Evolutionary conservation across 2,329 filamentous ascomycete genomes (phyloP), one percentile per base, ranked within the genome.

Genomic region (Penicillium frequentans): DNA sequence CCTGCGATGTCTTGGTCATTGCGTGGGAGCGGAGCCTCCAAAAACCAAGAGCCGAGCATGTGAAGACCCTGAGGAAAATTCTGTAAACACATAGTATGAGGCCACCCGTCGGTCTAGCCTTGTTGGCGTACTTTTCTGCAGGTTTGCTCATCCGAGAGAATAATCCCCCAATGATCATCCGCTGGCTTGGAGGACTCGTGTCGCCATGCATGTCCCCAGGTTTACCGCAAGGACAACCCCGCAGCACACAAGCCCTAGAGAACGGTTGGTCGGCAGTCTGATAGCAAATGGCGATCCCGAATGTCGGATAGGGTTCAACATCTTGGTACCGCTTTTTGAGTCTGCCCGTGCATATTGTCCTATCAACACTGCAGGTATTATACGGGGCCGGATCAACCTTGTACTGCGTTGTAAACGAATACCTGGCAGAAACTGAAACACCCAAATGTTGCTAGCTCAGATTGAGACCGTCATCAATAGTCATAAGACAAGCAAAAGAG

Each of bases 11-110:
- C 27, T 33, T 31, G 42, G 52, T 39, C 54, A 55, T 55, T 46
- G 50, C 55, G 50, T 42, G 39, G 57, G 39, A 42, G 57, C 61
- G 57, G 55, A 59, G 56, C 57, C 57, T 58, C 59, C 49, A 23
- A 56, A 27, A 42, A 56, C 50, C 59, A 58, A 63, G 64, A 64
- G 59, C 65, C 61, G 66, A 68, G 64, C 65, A 69, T 68, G 66
- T 69, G 64, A 69, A 68, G 57, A 56, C 46, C 39, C 37, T 33
- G 56, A 21, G 8, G 5, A 23, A 48, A 1, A 26, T 37, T 24
- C 14, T 37, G 7, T 31, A 19, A 33, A 33, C 31, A 33, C 31
- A 16, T 1, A 33, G 14, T 26, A 26, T 57, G 50, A 46, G 50
- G 37, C 42, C 42, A 24, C 50, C 50, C 42, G 19, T 35, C 43